Evolutionary conservation across 2,329 filamentous ascomycete genomes (phyloP).

Genomic region (Colletotrichum sp.): DNA sequence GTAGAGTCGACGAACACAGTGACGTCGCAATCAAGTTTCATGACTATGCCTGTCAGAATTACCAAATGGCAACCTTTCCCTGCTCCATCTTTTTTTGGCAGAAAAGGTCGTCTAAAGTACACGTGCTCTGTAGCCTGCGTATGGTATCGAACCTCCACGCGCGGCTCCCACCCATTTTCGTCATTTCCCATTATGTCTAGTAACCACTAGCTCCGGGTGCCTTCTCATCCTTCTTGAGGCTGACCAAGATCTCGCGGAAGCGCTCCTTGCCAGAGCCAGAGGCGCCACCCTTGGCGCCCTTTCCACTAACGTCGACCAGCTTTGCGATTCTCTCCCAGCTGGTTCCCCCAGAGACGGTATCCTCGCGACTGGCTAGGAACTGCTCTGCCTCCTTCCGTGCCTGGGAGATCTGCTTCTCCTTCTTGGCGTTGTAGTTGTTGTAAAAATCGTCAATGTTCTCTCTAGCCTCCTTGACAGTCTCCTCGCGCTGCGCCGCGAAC

Average conservation of each 20-base stretch:
- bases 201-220: conserved; percentile 71
- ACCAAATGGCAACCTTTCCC: neutral
- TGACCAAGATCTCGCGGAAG: conserved; percentile 89
- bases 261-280: conserved; percentile 93
- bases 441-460: conserved; percentile 99
- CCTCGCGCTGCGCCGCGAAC: conserved; percentile 79
- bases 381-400: conserved; percentile 92
- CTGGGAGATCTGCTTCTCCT: conserved; percentile 90
- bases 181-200: conserved; percentile 34
- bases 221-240: conserved; percentile 92
- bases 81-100: neutral
- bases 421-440: conserved; percentile 98
- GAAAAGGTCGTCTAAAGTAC: conserved; percentile 14
- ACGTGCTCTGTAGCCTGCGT: neutral
- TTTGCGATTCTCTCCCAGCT: conserved; percentile 99
- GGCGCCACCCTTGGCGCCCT: conserved; percentile 85
- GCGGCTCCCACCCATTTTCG: neutral
- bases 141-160: neutral
- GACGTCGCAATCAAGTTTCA: neutral
- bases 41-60: conserved; percentile 2
- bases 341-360: conserved; percentile 92
- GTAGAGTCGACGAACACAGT: neutral
- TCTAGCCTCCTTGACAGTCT: conserved; percentile 88
- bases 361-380: conserved; percentile 86
- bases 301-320: conserved; percentile 95